These are phyloP conservation scores for Coelastrella sp. DNA, from an alignment of 139 green algal genomes.

Conservation along the genomic window DNA sequence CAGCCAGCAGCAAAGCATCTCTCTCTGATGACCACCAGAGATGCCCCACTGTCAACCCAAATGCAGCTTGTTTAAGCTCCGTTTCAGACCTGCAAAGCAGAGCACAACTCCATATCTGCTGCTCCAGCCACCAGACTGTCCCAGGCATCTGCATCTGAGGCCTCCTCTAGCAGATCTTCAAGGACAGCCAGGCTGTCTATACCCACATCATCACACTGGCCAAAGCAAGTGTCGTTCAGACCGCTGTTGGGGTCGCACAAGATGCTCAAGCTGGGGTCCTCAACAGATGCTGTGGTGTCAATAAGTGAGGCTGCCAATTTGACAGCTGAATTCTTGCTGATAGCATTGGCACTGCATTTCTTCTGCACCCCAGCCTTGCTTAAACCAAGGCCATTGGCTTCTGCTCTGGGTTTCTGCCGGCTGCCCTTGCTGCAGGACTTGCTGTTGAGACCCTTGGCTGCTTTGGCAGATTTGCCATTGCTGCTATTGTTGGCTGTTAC, in stretches of 20 bases:
- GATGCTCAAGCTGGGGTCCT: neutral
- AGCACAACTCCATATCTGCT: slow-evolving; percentile 31
- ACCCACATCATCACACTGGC: neutral
- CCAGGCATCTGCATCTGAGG: slow-evolving; percentile 10
- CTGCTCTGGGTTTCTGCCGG: neutral
- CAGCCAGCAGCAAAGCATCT: too few species aligned
- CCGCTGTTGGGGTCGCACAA: neutral
- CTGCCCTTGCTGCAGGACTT: slow-evolving; percentile 10
- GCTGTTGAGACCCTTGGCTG: neutral
- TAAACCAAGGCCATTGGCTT: neutral
- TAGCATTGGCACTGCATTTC: neutral
- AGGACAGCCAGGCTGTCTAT: slow-evolving; percentile 15
- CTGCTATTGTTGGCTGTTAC: neutral
- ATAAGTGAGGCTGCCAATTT: neutral
- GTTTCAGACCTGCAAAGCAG: neutral
- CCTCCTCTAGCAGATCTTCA: slow-evolving; percentile 17
- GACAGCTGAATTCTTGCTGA: neutral
- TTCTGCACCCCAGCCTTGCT: slow-evolving; percentile 19
- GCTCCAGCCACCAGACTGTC: neutral
- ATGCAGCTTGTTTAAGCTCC: too few species aligned
- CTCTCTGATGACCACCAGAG: too few species aligned
- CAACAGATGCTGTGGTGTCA: neutral
- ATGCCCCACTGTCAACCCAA: too few species aligned
- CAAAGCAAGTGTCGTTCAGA: slow-evolving; percentile 15
- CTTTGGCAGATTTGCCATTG: neutral